Conservation (phyloP, 2,329 filamentous ascomycete species). For the Tolypocladium tropicale region DNA sequence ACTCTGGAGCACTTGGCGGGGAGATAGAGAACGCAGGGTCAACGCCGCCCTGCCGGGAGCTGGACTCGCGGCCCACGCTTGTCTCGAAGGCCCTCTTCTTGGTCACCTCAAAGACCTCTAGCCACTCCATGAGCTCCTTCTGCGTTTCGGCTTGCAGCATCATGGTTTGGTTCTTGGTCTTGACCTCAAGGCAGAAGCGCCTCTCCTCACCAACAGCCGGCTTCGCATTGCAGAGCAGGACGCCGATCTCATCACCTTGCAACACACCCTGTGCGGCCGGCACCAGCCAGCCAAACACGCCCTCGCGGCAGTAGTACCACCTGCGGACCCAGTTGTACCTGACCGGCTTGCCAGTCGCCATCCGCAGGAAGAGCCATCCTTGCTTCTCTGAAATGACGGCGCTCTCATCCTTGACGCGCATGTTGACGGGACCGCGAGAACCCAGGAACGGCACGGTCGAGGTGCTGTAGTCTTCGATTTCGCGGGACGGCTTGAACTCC, state of each 20-base stretch:
- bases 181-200: constrained; percentile 95
- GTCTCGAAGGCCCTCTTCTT: constrained; percentile 87
- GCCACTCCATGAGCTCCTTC: constrained; percentile 84
- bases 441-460: constrained; percentile 85
- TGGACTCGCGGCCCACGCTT: constrained; percentile 42
- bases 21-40: constrained; percentile 88
- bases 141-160: constrained; percentile 91
- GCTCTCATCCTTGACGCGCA: constrained; percentile 44
- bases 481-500: constrained; percentile 69
- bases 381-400: constrained; percentile 67
- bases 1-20: constrained; percentile 78
- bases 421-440: constrained; percentile 54
- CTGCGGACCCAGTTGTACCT: constrained; percentile 81
- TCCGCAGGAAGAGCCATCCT: constrained; percentile 83
- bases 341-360: constrained; percentile 76
- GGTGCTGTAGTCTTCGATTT: constrained; percentile 84
- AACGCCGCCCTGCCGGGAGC: constrained; percentile 34
- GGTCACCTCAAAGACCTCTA: constrained; percentile 83
- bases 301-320: constrained; percentile 94
- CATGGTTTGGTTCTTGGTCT: constrained; percentile 88
- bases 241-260: constrained; percentile 92
- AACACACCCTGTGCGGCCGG: constrained; percentile 80
- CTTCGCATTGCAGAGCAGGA: constrained; percentile 85
- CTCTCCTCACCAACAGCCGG: constrained; percentile 88
- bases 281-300: constrained; percentile 90